These are phyloP conservation scores for Boechera retrofracta DNA, from an alignment of 345 rosid genomes.

Conservation along the genomic window DNA sequence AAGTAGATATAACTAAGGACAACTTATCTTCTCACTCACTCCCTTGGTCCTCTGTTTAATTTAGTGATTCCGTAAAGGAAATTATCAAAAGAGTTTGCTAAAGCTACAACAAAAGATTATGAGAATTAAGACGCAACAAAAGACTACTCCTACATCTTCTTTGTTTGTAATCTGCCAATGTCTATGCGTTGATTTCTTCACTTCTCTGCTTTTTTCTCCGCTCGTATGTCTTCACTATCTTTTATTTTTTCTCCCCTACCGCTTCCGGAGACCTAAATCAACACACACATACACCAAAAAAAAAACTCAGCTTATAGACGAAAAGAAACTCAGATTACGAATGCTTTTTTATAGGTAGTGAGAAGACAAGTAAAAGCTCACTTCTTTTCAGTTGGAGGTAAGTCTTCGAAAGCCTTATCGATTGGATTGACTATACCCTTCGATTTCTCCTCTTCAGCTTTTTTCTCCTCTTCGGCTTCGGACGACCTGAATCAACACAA, in stretches of 20 bases:
- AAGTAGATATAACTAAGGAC: background rate
- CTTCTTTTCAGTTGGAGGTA: background rate
- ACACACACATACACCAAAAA: background rate
- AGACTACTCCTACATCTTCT: background rate
- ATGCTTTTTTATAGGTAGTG: background rate
- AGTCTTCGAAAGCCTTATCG: background rate
- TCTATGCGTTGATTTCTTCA: background rate
- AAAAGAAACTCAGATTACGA: background rate
- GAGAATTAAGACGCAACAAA: background rate
- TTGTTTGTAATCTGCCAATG: background rate
- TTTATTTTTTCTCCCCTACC: background rate
- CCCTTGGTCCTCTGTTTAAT: background rate
- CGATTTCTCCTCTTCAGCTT: background rate
- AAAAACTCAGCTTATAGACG: background rate
- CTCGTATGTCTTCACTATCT: background rate
- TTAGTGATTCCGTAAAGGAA: background rate
- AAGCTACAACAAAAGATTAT: too few relatives aligned
- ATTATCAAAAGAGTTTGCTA: too few relatives aligned
- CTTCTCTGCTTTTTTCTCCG: background rate
- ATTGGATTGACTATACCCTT: background rate
- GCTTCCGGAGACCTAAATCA: constrained; percentile 6
- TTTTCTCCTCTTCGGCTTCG: background rate
- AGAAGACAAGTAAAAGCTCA: constrained; percentile 1
- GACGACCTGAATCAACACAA: background rate
- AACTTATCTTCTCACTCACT: background rate